Evolutionary conservation across 306 rosid species (phyloP).

Genomic region (Quercus rubra): DNA sequence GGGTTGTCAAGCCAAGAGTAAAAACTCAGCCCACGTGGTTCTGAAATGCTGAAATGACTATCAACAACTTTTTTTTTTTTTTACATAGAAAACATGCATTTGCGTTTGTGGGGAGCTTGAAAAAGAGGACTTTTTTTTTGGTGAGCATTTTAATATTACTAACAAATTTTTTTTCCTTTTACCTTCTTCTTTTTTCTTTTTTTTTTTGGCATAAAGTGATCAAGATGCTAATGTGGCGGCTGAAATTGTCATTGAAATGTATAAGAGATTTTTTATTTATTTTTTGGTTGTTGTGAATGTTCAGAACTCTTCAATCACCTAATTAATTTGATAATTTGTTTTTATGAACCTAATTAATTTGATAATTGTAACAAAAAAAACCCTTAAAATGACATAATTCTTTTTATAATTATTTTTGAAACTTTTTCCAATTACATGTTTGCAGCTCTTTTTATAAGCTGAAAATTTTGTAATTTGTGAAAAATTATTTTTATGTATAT

Average conservation of each 20-base stretch:
- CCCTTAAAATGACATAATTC: too few species aligned
- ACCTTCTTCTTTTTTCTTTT: too few species aligned
- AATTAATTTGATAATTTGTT: too few species aligned
- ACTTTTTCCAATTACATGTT: too few species aligned
- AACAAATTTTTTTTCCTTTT: not conserved
- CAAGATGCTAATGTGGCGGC: not conserved
- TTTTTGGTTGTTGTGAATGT: too few species aligned
- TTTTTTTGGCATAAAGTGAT: not conserved
- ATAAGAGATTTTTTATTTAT: too few species aligned
- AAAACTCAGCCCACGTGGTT: constrained; percentile 34
- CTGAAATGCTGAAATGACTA: constrained; percentile 34
- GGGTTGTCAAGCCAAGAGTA: constrained; percentile 27
- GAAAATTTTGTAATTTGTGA: too few species aligned
- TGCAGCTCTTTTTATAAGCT: too few species aligned
- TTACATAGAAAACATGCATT: constrained; percentile 9
- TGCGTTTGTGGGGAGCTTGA: not conserved
- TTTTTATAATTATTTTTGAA: too few species aligned
- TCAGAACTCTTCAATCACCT: too few species aligned
- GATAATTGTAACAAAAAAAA: too few species aligned
- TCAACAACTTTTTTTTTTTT: not conserved
- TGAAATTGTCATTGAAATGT: not conserved
- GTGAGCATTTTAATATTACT: not conserved
- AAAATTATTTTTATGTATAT: too few species aligned
- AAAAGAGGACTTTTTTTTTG: not conserved
- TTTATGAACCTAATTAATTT: not conserved